Base-by-base conservation (phyloP, 2,329 filamentous ascomycete genomes). In the Helminthosporium solani region DNA sequence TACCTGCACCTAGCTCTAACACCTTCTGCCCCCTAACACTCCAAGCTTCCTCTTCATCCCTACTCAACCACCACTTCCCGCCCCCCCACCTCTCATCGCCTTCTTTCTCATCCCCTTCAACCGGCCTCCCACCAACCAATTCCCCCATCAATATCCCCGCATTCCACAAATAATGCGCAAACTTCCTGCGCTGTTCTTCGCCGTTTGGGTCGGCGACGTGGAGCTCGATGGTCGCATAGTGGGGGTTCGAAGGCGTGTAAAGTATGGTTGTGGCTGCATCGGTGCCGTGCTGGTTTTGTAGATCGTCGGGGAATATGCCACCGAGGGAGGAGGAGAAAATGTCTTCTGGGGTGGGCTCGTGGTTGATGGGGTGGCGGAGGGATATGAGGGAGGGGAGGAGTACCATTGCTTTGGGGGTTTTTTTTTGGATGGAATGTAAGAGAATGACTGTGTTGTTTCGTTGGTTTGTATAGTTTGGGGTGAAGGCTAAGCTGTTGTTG, bases 161-260 rank as follows among this genome's bases (percentile, higher is more conserved):
- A 68, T 90, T 90, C 86, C 86, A 90, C 20, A 89, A 70, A 65
- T 85, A 88, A 63, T 90, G 86, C 50, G 83, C 82, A 63, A 88
- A 89, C 35, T 88, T 76, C 16, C 70, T 66, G 40, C 84, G 71
- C 56, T 83, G 79, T 23, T 75, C 69, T 44, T 84, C 80, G 25
- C 67, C 72, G 25, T 71, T 63, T 71, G 82, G 56, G 54, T 76
- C 70, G 7, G 74, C 72, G 1, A 71, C 68, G 6, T 50, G 51
- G 31, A 78, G 57, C 42, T 73, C 68, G n/a, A 77, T 53, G 7
- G 68, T 56, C 0, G 57, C 55, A 31, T 56, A 53, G 8, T 37
- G 45, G 4, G 46, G 42, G 38, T 77, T 83, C 20, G 42, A 16
- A 8, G 47, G 47, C 14, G 70, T 73, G 70, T 88, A 88, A 23